Evolutionary conservation across 306 rosid genomes (phyloP).

Genomic region (Gastrolobium villosum): DNA sequence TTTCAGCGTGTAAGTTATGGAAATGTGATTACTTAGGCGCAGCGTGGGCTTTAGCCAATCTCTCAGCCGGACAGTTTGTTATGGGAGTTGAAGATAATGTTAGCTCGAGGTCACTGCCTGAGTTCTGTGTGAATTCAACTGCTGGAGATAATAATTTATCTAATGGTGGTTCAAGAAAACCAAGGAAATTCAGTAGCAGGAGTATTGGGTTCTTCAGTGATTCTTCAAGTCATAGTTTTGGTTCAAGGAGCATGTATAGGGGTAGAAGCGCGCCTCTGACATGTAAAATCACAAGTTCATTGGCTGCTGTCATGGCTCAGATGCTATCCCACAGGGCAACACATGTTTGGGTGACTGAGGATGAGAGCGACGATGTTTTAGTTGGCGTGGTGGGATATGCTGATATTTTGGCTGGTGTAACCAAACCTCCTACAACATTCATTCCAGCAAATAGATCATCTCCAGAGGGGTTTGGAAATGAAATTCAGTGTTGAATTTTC

Average conservation of each 20-base stretch:
- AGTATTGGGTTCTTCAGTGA: constrained; percentile 78
- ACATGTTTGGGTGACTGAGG: constrained; percentile 93
- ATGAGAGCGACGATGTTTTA: constrained; percentile 74
- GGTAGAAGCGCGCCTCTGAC: constrained; percentile 96
- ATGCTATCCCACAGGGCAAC: constrained; percentile 96
- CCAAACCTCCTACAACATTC: constrained; percentile 66
- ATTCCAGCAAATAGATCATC: constrained; percentile 61
- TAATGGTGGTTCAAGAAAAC: constrained; percentile 59
- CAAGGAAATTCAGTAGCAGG: constrained; percentile 82
- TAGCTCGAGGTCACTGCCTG: constrained; percentile 56
- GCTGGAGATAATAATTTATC: constrained; percentile 49
- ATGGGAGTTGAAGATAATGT: constrained; percentile 97
- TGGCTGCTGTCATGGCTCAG: constrained; percentile 99
- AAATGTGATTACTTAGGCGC: constrained; percentile 89
- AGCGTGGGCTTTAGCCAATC: constrained; percentile 94
- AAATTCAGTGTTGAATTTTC: constrained; percentile 61
- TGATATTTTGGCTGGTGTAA: constrained; percentile 85
- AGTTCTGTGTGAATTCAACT: constrained; percentile 49
- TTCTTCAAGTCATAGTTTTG: constrained; percentile 62
- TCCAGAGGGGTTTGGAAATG: constrained; percentile 60
- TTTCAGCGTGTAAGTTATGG: constrained; percentile 93
- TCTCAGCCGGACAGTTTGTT: constrained; percentile 93
- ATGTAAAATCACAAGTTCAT: constrained; percentile 86
- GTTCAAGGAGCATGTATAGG: constrained; percentile 89
- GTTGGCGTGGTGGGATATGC: constrained; percentile 93